These are phyloP conservation scores for Helotiales sp. DNA, from an alignment of 2,329 filamentous ascomycete species.

Conservation along the genomic window DNA sequence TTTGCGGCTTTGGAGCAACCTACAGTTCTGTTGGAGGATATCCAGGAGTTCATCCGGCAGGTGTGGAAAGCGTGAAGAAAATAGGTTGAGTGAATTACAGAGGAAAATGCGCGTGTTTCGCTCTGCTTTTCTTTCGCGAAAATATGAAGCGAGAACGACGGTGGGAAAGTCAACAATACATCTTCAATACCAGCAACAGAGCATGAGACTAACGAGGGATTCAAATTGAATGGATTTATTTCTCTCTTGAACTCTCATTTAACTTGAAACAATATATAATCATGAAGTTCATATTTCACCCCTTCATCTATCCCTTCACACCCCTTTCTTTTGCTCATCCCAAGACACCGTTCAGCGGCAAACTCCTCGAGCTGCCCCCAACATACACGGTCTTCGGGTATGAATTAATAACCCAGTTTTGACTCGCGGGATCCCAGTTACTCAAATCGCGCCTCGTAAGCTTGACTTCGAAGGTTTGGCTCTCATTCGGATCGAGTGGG, in stretches of 20 bases:
- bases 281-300: background rate
- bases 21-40: constrained; percentile 47
- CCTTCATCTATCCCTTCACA: background rate
- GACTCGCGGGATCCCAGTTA: constrained; percentile 78
- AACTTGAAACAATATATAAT: background rate
- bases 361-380: constrained; percentile 37
- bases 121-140: too few relatives aligned
- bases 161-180: too few relatives aligned
- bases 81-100: background rate
- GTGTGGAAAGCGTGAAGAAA: constrained; percentile 11
- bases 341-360: constrained; percentile 30
- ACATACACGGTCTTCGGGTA: constrained; percentile 43
- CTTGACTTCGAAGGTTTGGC: constrained; percentile 67
- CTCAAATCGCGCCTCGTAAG: constrained; percentile 83
- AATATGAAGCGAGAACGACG: background rate
- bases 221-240: too few relatives aligned
- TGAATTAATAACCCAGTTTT: constrained; percentile 75
- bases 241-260: too few relatives aligned
- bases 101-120: too few relatives aligned
- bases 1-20: constrained; percentile 56
- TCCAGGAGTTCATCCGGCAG: constrained; percentile 8
- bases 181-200: too few relatives aligned
- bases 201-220: too few relatives aligned
- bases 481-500: constrained; percentile 69
- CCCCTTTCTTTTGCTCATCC: background rate